Evolutionary conservation across 805 yeast genomes (phyloP).

Genomic region (Candida methanosorbosa): DNA sequence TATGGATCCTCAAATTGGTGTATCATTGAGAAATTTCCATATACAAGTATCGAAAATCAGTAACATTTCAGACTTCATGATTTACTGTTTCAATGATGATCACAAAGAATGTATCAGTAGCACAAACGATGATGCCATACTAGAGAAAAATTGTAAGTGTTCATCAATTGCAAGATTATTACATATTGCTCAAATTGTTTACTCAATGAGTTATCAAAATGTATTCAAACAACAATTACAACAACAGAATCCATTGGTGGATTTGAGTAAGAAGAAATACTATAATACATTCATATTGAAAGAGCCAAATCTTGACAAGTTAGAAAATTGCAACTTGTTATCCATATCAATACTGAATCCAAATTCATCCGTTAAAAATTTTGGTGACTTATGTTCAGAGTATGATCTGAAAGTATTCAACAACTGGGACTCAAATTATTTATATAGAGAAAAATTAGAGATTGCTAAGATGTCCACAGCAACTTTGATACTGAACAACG

Average conservation of each 20-base stretch:
- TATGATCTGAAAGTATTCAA: constrained; percentile 35
- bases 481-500: constrained; percentile 39
- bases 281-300: constrained; percentile 21
- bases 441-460: constrained; percentile 72
- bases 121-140: constrained; percentile 2
- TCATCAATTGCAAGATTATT: constrained; percentile 30
- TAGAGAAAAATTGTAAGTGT: constrained; percentile 25
- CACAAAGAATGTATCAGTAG: constrained; percentile 17
- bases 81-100: constrained; percentile 54
- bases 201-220: constrained; percentile 16
- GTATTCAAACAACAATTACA: constrained; percentile 3
- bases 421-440: constrained; percentile 63
- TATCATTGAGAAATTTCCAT: constrained; percentile 76
- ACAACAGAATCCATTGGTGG: background rate
- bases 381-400: constrained; percentile 21
- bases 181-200: constrained; percentile 32
- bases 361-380: constrained; percentile 13
- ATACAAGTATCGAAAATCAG: constrained; percentile 80
- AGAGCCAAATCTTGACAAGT: constrained; percentile 7
- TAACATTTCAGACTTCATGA: constrained; percentile 61
- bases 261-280: constrained; percentile 4
- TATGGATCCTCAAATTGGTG: constrained; percentile 63
- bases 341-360: constrained; percentile 19
- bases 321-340: constrained; percentile 15
- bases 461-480: constrained; percentile 79